Conservation (phyloP, 2,329 filamentous ascomycete genomes). For the Helicocarpus griseus region DNA sequence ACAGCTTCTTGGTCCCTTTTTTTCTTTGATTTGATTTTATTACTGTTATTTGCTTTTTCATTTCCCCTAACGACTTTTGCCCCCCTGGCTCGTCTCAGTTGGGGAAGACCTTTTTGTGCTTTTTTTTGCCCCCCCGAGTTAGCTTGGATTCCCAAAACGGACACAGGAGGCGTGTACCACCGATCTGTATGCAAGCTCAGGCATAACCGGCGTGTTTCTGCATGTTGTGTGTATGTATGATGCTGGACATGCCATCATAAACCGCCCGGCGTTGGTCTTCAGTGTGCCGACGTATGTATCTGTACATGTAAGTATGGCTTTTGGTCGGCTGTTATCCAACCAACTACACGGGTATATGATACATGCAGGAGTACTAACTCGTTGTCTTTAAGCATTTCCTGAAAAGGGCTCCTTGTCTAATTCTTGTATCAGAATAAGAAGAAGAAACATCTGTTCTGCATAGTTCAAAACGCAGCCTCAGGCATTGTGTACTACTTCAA, state of each 20-base stretch:
- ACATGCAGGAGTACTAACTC: background rate
- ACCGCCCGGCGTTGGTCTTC: background rate
- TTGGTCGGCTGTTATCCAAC: slow-evolving; percentile 1
- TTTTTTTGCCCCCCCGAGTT: background rate
- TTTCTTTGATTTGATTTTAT: background rate
- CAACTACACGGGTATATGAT: background rate
- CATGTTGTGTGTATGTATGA: background rate
- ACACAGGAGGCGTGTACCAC: background rate
- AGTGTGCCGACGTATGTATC: background rate
- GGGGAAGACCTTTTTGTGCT: background rate
- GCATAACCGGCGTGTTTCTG: background rate
- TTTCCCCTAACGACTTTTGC: background rate
- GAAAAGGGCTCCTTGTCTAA: background rate
- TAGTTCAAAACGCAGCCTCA: slow-evolving; percentile 1
- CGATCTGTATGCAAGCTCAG: background rate
- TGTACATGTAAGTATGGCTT: background rate
- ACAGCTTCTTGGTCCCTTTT: background rate
- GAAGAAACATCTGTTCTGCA: background rate
- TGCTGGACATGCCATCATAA: background rate
- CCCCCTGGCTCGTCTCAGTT: background rate
- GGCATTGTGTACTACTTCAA: background rate
- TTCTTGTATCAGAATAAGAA: background rate
- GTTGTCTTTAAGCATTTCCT: background rate
- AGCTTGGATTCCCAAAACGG: slow-evolving; percentile 1
- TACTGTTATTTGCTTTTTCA: background rate